These are phyloP conservation scores for Fusarium sp. DNA, from an alignment of 2,329 filamentous ascomycete genomes.

Conservation along the genomic window DNA sequence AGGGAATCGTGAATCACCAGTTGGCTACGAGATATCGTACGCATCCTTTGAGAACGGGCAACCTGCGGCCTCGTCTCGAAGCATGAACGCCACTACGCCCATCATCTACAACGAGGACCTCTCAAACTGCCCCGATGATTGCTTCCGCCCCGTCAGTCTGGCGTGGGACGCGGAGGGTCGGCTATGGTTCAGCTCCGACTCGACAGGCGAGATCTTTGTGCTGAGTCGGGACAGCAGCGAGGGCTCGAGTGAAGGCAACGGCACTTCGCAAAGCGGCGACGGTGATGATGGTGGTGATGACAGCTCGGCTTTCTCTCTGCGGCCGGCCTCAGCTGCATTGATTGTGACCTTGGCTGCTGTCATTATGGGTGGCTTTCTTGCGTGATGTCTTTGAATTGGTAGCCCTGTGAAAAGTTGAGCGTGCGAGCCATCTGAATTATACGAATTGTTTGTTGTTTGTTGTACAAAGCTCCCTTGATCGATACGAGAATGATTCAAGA, in stretches of 20 bases:
- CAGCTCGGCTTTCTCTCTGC: slow-evolving; percentile 37
- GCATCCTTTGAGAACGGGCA: slow-evolving; percentile 57
- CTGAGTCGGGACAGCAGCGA: slow-evolving; percentile 43
- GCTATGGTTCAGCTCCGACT: slow-evolving; percentile 71
- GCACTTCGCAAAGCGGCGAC: background rate
- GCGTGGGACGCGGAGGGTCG: slow-evolving; percentile 62
- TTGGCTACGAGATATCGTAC: slow-evolving; percentile 59
- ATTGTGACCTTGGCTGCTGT: slow-evolving; percentile 46
- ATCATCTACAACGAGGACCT: slow-evolving; percentile 67
- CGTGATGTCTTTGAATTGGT: slow-evolving; percentile 28
- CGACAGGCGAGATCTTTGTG: slow-evolving; percentile 74
- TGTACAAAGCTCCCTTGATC: background rate
- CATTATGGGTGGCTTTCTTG: slow-evolving; percentile 46
- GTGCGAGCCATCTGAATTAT: background rate
- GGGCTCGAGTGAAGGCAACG: slow-evolving; percentile 15
- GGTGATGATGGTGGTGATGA: slow-evolving; percentile 27
- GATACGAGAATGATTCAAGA: background rate
- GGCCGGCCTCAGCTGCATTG: slow-evolving; percentile 33
- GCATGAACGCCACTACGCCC: slow-evolving; percentile 60
- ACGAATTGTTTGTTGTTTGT: background rate
- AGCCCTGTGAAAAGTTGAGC: background rate
- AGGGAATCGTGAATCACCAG: slow-evolving; percentile 57
- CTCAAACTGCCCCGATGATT: slow-evolving; percentile 63
- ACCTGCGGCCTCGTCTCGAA: slow-evolving; percentile 54
- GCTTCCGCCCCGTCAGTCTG: slow-evolving; percentile 72